phyloP scores from a whole-genome alignment of 139 green algal genomes.

The Eudorina sp. region DNA sequence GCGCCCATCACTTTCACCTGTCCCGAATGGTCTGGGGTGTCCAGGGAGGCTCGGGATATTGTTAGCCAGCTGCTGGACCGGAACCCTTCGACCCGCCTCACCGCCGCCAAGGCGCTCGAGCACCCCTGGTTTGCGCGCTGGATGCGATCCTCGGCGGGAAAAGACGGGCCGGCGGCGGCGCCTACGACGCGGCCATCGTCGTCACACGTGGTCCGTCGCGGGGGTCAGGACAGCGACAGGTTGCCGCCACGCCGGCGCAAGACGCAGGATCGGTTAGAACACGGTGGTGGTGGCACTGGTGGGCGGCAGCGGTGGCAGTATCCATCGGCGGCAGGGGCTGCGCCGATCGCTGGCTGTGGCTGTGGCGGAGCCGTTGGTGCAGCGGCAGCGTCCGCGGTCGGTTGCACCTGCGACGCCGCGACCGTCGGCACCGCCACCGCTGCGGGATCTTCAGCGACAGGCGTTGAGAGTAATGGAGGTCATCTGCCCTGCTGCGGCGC shows the following conservation, averaged over 20 bases:
- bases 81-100: conserved; percentile 65
- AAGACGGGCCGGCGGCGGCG: neutral
- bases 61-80: conserved; percentile 63
- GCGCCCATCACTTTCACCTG: conserved; percentile 57
- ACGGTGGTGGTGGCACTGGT: neutral
- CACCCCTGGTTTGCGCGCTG: conserved; percentile 60
- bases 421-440: neutral
- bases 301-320: neutral
- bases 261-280: neutral
- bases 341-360: neutral
- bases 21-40: conserved; percentile 70
- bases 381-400: neutral
- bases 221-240: too few relatives aligned
- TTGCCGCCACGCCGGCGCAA: neutral
- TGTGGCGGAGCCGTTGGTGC: neutral
- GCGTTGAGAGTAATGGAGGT: too few relatives aligned
- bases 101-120: conserved; percentile 54
- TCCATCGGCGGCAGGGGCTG: neutral
- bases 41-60: conserved; percentile 59
- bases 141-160: neutral
- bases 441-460: neutral
- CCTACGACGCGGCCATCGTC: neutral
- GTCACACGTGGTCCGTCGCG: too few relatives aligned
- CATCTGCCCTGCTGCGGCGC: neutral
- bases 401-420: neutral